phyloP scores from a whole-genome alignment of 768 basidiomycete species.

The Phylloporus scabripes region DNA sequence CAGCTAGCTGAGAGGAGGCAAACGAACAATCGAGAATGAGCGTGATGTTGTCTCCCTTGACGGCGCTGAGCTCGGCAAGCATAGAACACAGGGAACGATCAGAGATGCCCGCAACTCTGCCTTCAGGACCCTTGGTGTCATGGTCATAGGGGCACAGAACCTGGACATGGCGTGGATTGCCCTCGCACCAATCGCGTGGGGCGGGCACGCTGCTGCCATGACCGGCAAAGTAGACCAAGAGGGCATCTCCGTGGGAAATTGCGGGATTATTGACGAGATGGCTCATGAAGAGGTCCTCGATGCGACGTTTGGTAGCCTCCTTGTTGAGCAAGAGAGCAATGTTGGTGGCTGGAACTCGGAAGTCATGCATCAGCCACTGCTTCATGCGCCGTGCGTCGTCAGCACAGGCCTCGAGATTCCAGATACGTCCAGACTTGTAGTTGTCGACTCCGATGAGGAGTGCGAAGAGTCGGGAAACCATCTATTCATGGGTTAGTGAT shows the following conservation, averaged over 20 bases:
- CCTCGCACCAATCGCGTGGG: constrained; percentile 57
- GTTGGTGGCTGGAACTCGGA: constrained; percentile 55
- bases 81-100: constrained; percentile 62
- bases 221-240: constrained; percentile 70
- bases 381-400: constrained; percentile 58
- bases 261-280: constrained; percentile 59
- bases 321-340: constrained; percentile 52
- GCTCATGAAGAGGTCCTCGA: constrained; percentile 55
- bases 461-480: constrained; percentile 52
- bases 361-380: constrained; percentile 50
- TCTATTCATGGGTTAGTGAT: constrained; percentile 20
- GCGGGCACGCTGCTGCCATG: constrained; percentile 56
- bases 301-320: constrained; percentile 55
- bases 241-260: constrained; percentile 57
- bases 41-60: constrained; percentile 67
- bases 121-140: constrained; percentile 43
- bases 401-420: constrained; percentile 62
- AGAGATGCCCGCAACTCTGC: constrained; percentile 56
- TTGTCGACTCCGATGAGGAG: constrained; percentile 65
- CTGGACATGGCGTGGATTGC: constrained; percentile 41
- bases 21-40: constrained; percentile 65
- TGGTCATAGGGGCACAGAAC: constrained; percentile 65
- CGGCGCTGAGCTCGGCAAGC: constrained; percentile 47
- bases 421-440: constrained; percentile 59
- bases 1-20: constrained; percentile 36